These are phyloP conservation scores for Populus simonii DNA, from an alignment of 345 rosid species.

Conservation along the genomic window DNA sequence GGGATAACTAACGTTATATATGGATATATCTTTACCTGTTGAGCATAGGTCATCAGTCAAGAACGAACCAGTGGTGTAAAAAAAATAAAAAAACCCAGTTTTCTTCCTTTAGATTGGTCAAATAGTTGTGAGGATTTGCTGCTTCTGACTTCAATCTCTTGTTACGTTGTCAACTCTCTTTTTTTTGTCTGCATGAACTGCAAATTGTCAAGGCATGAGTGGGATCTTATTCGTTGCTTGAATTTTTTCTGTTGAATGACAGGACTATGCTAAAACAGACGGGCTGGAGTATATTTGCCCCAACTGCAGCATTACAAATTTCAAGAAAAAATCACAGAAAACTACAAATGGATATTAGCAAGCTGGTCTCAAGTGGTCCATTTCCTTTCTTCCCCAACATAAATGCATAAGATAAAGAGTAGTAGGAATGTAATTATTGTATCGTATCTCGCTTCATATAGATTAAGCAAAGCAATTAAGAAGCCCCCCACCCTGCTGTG, in stretches of 20 bases:
- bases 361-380: neutral
- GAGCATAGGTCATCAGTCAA: neutral
- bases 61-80: too few relatives aligned
- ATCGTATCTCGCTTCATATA: conserved; percentile 35
- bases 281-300: conserved; percentile 98
- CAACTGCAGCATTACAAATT: conserved; percentile 80
- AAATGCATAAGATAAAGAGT: conserved; percentile 20
- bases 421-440: conserved; percentile 49
- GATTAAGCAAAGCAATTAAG: conserved; percentile 28
- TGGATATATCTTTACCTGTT: too few relatives aligned
- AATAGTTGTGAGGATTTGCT: neutral
- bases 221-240: neutral
- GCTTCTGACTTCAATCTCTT: too few relatives aligned
- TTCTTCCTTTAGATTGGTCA: neutral
- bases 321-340: conserved; percentile 87
- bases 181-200: neutral
- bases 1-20: too few relatives aligned
- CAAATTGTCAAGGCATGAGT: neutral
- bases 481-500: conserved; percentile 13
- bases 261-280: conserved; percentile 98
- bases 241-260: conserved; percentile 26
- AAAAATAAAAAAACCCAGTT: too few relatives aligned
- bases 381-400: conserved; percentile 5
- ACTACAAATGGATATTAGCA: conserved; percentile 57
- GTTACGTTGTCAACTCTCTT: too few relatives aligned